A percentile compares a stretch with the other conserved stretches of the same genome.
Conservation (phyloP, 2,329 filamentous ascomycete species). For the Ilyonectria robusta region DNA sequence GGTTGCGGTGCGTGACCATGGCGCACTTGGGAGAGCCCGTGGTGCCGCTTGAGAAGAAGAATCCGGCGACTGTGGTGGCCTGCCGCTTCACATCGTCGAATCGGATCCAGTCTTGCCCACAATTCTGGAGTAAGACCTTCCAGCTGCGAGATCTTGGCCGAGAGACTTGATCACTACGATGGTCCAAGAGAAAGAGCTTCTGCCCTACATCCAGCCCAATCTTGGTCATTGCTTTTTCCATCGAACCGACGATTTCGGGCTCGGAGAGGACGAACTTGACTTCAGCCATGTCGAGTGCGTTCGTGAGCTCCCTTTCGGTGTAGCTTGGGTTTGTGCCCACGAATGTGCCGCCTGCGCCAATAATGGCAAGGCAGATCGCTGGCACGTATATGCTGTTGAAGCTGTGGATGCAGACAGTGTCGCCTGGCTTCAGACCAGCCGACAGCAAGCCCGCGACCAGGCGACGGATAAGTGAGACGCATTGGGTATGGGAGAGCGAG, state of each 20-base stretch:
- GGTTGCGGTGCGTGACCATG: slow-evolving; percentile 6
- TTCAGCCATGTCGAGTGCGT: not conserved
- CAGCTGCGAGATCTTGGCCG: not conserved
- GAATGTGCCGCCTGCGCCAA: slow-evolving; percentile 1
- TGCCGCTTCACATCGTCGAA: not conserved
- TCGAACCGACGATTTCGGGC: not conserved
- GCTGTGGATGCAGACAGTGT: not conserved
- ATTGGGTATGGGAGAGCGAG: no score
- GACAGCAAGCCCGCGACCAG: no score
- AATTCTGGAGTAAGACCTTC: slow-evolving; percentile 1
- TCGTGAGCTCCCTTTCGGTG: not conserved
- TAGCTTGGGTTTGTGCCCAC: slow-evolving; percentile 9
- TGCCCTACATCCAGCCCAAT: not conserved
- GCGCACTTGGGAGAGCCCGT: slow-evolving; percentile 7
- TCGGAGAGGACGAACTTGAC: slow-evolving; percentile 1
- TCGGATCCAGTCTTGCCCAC: slow-evolving; percentile 10
- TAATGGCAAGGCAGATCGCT: not conserved
- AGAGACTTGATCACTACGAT: not conserved
- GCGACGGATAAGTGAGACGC: no score
- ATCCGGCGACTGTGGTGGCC: no score
- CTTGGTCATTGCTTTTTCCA: not conserved
- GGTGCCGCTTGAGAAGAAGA: slow-evolving; percentile 8
- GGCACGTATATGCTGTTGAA: slow-evolving; percentile 4
- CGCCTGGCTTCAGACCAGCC: no score
- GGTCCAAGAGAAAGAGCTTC: slow-evolving; percentile 1